phyloP scores from a whole-genome alignment of 192 early-diverging fungal genomes.

The Phycomyces nitens region DNA sequence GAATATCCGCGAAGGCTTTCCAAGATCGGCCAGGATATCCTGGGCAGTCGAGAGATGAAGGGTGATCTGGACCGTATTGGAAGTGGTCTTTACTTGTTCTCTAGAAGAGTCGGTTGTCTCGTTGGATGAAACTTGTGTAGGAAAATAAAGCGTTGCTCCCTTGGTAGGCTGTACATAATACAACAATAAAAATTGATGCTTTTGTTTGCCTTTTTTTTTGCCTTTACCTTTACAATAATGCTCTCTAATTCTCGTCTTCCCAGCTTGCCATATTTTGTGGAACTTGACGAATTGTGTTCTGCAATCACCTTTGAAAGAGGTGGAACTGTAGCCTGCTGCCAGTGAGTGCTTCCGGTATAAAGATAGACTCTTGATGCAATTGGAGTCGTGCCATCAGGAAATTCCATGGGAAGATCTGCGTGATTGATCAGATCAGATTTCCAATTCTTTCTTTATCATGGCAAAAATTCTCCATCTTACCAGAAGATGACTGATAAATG shows the following conservation, averaged over 20 bases:
- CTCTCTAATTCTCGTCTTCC: slow-evolving; percentile 42
- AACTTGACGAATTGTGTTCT: slow-evolving; percentile 24
- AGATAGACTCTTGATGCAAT: slow-evolving; percentile 60
- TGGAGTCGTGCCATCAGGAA: slow-evolving; percentile 73
- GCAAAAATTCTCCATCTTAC: slow-evolving; percentile 17
- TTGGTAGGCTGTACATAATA: slow-evolving; percentile 35
- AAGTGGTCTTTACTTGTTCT: background rate
- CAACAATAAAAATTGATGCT: background rate
- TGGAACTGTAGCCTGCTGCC: slow-evolving; percentile 43
- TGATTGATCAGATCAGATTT: background rate
- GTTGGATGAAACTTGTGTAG: slow-evolving; percentile 14
- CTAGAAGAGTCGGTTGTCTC: background rate
- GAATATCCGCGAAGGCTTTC: slow-evolving; percentile 56
- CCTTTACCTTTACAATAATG: slow-evolving; percentile 47
- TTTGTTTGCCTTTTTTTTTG: background rate
- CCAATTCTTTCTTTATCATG: background rate
- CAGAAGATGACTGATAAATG: slow-evolving; percentile 46
- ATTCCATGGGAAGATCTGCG: slow-evolving; percentile 64
- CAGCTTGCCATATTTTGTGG: slow-evolving; percentile 34
- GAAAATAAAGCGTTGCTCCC: slow-evolving; percentile 40
- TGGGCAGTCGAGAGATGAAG: slow-evolving; percentile 60
- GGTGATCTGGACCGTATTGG: slow-evolving; percentile 33
- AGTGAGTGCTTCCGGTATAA: slow-evolving; percentile 49
- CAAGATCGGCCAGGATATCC: slow-evolving; percentile 68
- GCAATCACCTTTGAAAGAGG: slow-evolving; percentile 33